Conservation (phyloP, 2,329 filamentous ascomycete species). For the Leptosphaerulina australis region DNA sequence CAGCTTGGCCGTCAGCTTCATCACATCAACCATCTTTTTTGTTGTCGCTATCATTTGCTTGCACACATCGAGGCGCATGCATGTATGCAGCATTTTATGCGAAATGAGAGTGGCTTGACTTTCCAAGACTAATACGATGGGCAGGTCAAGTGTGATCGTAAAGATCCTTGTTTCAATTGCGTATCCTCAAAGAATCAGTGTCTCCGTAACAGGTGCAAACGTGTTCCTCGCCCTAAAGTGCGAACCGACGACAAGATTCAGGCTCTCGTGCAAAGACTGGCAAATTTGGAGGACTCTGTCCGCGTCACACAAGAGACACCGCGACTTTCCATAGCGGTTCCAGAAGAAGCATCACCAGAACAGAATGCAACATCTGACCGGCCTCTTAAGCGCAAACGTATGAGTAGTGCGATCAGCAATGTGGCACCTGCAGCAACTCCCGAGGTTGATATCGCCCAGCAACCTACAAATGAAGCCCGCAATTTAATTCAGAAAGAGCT, state of each 20-base stretch:
- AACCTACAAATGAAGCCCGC: constrained; percentile 33
- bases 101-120: not conserved
- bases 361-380: constrained; percentile 19
- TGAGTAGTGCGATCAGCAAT: constrained; percentile 22
- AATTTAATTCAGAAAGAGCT: constrained; percentile 39
- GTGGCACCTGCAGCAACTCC: constrained; percentile 18
- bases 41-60: not conserved
- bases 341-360: constrained; percentile 8
- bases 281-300: constrained; percentile 36
- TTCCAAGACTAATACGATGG: constrained; percentile 1
- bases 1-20: not conserved
- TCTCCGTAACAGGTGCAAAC: constrained; percentile 41
- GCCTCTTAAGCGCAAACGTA: constrained; percentile 30
- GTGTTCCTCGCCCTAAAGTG: constrained; percentile 32
- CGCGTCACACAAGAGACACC: constrained; percentile 20
- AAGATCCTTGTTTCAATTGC: constrained; percentile 44
- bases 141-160: constrained; percentile 46
- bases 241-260: constrained; percentile 41
- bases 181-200: constrained; percentile 33
- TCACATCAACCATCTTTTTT: not conserved
- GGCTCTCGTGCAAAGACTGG: constrained; percentile 37
- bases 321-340: not conserved
- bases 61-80: not conserved
- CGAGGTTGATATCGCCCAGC: constrained; percentile 27
- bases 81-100: not conserved